Base-by-base conservation (phyloP, 768 basidiomycete species). In the Xanthoconium purpureum region DNA sequence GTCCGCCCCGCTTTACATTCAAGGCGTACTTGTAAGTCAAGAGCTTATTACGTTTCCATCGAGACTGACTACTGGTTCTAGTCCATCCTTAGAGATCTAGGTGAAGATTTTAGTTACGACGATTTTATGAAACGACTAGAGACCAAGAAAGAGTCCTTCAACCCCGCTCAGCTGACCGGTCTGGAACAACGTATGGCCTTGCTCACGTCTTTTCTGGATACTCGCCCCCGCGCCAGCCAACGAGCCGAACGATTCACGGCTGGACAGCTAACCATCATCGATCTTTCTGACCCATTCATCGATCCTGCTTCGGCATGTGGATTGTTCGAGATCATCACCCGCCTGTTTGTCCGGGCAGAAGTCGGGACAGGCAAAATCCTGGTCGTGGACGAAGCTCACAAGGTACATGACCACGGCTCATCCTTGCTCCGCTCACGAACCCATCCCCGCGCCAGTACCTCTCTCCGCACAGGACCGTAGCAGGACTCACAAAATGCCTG, bases 331-430 rank as follows among this genome's bases (percentile, higher is more conserved):
- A 87, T 90, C 8, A 69, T 89, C 1, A 77, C 80, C 0, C 77
- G 88, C 37, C 63, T 87, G 2, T 90, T 89, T 60, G 77, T 87
- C 12, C 77, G 87, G 29, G 78, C 83, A 2, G 72, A 82, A 2
- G 77, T 86, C 3, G 75, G 70, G 5, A 84, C 83, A 0, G 87
- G 87, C 6, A 89, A 88, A 54, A 80, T 88, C 1, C 76, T 88
- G 2, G 78, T 90, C 0, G 83, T 89, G 0, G 88, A 90, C 45
- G 88, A 90, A 56, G 88, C 88, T 0, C 88, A 90, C 60, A 89
- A 89, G 65, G 88, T 84, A 51, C 36, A 60, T 29, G 5, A 14
- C 20, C 14, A n/a, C 11, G 17, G 43, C 15, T 13, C 8, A 33
- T 42, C 17, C 14, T 7, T 17, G 12, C 3, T 4, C 32, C 38